Evolutionary conservation across 257 asterid genomes (phyloP).

Genomic region (Scutellaria baicalensis): DNA sequence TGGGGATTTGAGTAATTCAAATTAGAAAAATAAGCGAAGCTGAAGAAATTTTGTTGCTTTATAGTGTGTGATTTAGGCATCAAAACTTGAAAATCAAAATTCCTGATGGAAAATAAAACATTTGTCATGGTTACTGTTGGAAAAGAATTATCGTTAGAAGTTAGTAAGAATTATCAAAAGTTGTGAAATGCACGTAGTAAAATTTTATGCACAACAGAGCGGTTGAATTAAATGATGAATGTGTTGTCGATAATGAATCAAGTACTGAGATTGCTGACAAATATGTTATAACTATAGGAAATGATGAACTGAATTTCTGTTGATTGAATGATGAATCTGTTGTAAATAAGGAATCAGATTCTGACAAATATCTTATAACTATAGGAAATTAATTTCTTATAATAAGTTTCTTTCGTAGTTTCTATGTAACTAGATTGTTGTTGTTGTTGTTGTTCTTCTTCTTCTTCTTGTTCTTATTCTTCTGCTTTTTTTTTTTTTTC

Average conservation of each 20-base stretch:
- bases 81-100: not conserved
- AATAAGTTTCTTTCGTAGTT: not conserved
- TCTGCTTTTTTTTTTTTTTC: no score
- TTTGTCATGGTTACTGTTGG: not conserved
- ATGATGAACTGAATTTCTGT: not conserved
- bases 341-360: slow-evolving; percentile 12
- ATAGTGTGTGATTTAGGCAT: not conserved
- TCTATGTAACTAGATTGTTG: not conserved
- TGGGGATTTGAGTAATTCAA: not conserved
- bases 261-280: not conserved
- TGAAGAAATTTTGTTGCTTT: not conserved
- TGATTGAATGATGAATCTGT: no score
- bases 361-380: not conserved
- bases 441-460: not conserved
- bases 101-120: not conserved
- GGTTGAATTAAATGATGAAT: slow-evolving; percentile 32
- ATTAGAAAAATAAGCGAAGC: not conserved
- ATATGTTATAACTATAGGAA: not conserved
- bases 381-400: not conserved
- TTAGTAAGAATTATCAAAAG: slow-evolving; percentile 11
- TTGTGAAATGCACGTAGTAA: slow-evolving; percentile 15
- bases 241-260: slow-evolving; percentile 17
- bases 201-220: slow-evolving; percentile 32
- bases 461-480: no score
- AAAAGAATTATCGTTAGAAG: not conserved